phyloP scores from a whole-genome alignment of 2,329 filamentous ascomycete genomes.

The Calonectria pseudoturangicola region DNA sequence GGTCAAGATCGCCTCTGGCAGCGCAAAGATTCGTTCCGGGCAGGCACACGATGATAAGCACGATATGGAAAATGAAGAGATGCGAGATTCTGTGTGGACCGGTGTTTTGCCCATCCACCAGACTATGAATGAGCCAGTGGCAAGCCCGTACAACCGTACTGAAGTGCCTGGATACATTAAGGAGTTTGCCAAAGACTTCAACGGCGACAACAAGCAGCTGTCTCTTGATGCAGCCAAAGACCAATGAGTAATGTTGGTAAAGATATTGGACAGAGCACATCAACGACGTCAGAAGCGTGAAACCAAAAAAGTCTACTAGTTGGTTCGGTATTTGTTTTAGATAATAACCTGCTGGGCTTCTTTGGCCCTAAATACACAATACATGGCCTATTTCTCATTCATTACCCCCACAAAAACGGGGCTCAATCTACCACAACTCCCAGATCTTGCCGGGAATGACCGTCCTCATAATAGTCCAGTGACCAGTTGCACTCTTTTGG shows the following conservation, averaged over 20 bases:
- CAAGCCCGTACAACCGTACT: constrained; percentile 75
- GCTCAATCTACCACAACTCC: constrained; percentile 84
- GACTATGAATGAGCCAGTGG: constrained; percentile 77
- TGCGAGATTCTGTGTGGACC: constrained; percentile 70
- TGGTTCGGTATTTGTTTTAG: not conserved
- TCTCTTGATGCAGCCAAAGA: constrained; percentile 53
- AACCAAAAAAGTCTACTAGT: not conserved
- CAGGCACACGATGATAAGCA: constrained; percentile 73
- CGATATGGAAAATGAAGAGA: constrained; percentile 66
- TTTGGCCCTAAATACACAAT: constrained; percentile 19
- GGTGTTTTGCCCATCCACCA: constrained; percentile 79
- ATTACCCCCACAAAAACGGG: not conserved
- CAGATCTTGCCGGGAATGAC: constrained; percentile 87
- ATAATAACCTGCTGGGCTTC: constrained; percentile 8
- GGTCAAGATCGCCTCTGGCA: constrained; percentile 81
- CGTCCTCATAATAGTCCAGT: constrained; percentile 94
- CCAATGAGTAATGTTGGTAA: constrained; percentile 18
- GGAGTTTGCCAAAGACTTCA: constrained; percentile 63
- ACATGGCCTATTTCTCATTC: constrained; percentile 18
- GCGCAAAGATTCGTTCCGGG: constrained; percentile 83
- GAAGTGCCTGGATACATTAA: constrained; percentile 77
- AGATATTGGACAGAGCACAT: not conserved
- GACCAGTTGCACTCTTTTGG: constrained; percentile 83
- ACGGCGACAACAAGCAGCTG: constrained; percentile 58
- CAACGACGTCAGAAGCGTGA: not conserved